Conservation (phyloP, 306 rosid species). For the Cucumis hystrix region DNA sequence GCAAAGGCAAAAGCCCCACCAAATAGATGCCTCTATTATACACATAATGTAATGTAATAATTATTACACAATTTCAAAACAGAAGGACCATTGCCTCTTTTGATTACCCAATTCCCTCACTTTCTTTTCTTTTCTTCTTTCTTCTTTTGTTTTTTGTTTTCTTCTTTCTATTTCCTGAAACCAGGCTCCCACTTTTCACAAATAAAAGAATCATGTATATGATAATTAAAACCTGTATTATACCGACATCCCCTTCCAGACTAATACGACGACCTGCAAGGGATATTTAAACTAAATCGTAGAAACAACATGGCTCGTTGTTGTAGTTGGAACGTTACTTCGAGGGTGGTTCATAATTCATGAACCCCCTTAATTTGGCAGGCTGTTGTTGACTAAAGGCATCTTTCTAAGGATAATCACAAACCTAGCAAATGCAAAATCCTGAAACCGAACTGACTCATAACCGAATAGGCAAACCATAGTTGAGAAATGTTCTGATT, state of each 20-base stretch:
- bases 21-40: slow-evolving; percentile 6
- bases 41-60: slow-evolving; percentile 6
- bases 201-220: slow-evolving; percentile 53
- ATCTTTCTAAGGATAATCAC: neutral
- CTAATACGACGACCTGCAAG: slow-evolving; percentile 11
- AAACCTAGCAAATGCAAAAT: neutral
- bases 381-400: neutral
- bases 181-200: slow-evolving; percentile 24
- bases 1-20: slow-evolving; percentile 7
- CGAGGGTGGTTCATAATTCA: neutral
- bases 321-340: neutral
- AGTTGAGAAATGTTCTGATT: slow-evolving; percentile 58
- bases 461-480: slow-evolving; percentile 48
- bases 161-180: slow-evolving; percentile 10
- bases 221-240: slow-evolving; percentile 25
- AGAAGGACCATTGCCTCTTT: slow-evolving; percentile 12
- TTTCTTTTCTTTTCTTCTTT: neutral
- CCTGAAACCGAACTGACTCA: slow-evolving; percentile 15
- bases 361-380: neutral
- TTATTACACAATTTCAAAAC: slow-evolving; percentile 5
- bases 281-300: neutral
- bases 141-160: neutral
- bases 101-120: neutral
- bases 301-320: neutral
- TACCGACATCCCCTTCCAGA: slow-evolving; percentile 17